Percentiles rank a stretch among this genome's conserved stretches.
Conservation (phyloP, 192 early-diverging fungal genomes). For the Coemansia sp. region DNA sequence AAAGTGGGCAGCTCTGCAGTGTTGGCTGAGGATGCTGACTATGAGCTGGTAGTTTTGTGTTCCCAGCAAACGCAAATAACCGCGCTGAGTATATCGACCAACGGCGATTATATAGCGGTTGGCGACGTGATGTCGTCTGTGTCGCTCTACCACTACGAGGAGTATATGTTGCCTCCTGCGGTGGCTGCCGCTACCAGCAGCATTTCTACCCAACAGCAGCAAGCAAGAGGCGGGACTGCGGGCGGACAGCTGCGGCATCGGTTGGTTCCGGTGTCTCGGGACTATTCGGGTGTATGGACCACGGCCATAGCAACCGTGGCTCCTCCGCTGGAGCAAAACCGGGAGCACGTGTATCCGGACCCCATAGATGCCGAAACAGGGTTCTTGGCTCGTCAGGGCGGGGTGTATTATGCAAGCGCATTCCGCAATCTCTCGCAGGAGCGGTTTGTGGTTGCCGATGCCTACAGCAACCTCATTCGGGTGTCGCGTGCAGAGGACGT, state of each 20-base stretch:
- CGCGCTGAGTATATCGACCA: slow-evolving; percentile 56
- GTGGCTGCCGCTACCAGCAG: neutral
- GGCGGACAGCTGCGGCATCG: slow-evolving; percentile 2
- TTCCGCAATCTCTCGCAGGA: slow-evolving; percentile 11
- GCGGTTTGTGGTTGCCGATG: slow-evolving; percentile 34
- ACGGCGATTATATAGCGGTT: slow-evolving; percentile 69
- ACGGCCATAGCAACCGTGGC: slow-evolving; percentile 34
- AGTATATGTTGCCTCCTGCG: slow-evolving; percentile 3
- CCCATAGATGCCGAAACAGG: slow-evolving; percentile 15
- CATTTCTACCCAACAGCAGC: neutral
- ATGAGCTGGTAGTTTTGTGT: slow-evolving; percentile 31
- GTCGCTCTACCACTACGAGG: slow-evolving; percentile 55
- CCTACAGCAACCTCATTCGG: slow-evolving; percentile 27
- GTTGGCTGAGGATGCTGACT: slow-evolving; percentile 11
- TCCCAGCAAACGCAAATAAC: slow-evolving; percentile 60
- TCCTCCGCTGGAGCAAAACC: slow-evolving; percentile 17
- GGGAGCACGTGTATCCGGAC: slow-evolving; percentile 4
- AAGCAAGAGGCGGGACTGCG: neutral
- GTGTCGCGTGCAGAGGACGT: slow-evolving; percentile 1
- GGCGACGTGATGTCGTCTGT: slow-evolving; percentile 85
- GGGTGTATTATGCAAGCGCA: slow-evolving; percentile 1
- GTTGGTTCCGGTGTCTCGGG: slow-evolving; percentile 34
- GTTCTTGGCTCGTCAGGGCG: neutral
- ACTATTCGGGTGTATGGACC: slow-evolving; percentile 36
- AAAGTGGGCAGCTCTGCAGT: slow-evolving; percentile 1